Conservation (phyloP, 139 green algal species). For the Tetradesmus lagerheimii region DNA sequence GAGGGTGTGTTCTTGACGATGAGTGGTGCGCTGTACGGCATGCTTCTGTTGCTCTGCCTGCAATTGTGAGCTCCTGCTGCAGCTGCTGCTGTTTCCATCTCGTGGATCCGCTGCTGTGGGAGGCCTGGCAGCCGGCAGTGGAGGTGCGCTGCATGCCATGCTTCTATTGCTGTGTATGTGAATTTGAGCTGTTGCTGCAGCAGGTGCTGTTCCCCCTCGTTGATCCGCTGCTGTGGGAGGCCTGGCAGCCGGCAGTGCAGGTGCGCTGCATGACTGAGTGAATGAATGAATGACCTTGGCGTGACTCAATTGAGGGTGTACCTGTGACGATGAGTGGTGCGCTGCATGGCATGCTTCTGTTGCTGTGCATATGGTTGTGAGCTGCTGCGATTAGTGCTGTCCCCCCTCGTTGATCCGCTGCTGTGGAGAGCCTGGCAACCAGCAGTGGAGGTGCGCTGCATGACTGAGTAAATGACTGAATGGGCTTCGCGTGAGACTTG, state of each 20-base stretch:
- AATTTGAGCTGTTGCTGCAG: background rate
- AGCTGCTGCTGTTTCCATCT: background rate
- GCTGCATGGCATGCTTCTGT: background rate
- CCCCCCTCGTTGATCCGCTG: background rate
- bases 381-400: too few species aligned
- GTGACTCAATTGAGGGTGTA: too few species aligned
- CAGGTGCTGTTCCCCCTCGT: background rate
- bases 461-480: too few species aligned
- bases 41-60: too few species aligned
- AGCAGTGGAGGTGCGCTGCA: background rate
- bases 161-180: background rate
- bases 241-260: slow-evolving; percentile 2
- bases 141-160: slow-evolving; percentile 16
- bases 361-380: too few species aligned
- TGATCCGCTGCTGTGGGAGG: background rate
- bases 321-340: background rate
- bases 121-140: background rate
- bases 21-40: too few species aligned
- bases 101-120: background rate
- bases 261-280: too few species aligned
- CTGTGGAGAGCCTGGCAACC: background rate
- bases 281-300: too few species aligned
- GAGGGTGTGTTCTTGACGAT: too few species aligned
- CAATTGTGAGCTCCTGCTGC: background rate
- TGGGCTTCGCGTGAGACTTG: too few species aligned